Base-by-base conservation (phyloP, 1,139 yeast genomes). In the Geotrichum phurueaensis region DNA sequence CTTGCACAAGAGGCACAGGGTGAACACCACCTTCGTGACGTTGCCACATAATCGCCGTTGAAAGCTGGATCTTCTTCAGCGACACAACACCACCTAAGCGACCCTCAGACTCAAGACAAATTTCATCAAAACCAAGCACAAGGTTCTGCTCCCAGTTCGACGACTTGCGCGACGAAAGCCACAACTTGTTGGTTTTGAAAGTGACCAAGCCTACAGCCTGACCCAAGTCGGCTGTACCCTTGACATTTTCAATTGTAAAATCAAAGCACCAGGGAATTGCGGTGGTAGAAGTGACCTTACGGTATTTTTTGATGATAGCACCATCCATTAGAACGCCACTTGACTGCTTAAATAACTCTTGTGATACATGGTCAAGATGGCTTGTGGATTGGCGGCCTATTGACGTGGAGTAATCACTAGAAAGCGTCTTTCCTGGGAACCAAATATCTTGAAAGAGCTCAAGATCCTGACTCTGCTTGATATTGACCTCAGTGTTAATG, bases 401-500 rank as follows among this genome's bases (percentile, higher is more conserved):
- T 2, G 43, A 31, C 31, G 56, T 23, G 18, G 57, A 9, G 9
- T 23, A n/a, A 18, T 33, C 50, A 7, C 54, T 18, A 4, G 53
- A 56, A 15, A 47, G 56, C 20, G 57, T 59, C 47, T 64, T 56
- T 43, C 65, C 50, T 0, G 95, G 87, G 56, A 82, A 73, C 98
- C 98, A 94, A 49, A 92, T 85, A 71, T 94, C 97, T 62, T 80
- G 79, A 73, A 94, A 94, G 45, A 92, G 75, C 58, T 88, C 87
- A 61, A 92, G 75, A 71, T 94, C 97, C 69, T 91, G 97, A 61
- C 88, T 79, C 70, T 94, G 98, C 67, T 89, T 89, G 62, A 91
- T 78, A 68, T 90, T 89, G 60, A 92, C 75, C 67, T 83, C 89
- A 0, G 88, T 81, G 53, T 77, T 78, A 2, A 88, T 83, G 62